Base-by-base conservation (phyloP, 176 grass and related monocot genomes). In the Hordeum vulgare region DNA sequence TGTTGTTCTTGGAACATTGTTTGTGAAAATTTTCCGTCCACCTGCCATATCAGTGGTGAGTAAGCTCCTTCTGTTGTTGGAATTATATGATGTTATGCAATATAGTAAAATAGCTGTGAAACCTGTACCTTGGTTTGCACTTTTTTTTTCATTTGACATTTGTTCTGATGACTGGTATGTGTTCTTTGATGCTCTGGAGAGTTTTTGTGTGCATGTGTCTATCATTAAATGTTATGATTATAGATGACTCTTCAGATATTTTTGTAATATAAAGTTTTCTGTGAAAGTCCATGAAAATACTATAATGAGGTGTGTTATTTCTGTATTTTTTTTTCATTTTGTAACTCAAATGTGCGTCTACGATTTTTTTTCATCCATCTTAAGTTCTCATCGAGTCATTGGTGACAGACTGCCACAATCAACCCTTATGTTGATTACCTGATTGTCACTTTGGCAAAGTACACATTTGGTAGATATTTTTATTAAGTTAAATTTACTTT, bases 1-100 rank as follows among this genome's bases (percentile, higher is more conserved):
- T 77, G 90, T 98, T 77, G 85, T 98, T 74, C 71, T 95, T 69
- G 95, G 95, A 80, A 98, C 92, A 66, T 45, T 88, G 76, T 84
- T 95, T 85, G 88, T 98, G 66, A 98, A 98, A 91, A 61, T 98
- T 88, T 98, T 98, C 85, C 92, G 40, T 89, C 92, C 92, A 80
- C 21, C 82, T 85, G 85, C 89, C 77, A 98, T 98, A 74, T 91
- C 95, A 88, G 92, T 98, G 88, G 95, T 98, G 64, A 93, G 84
- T 88, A 49, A 78, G 20, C 70, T 84, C 75, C 72, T 81, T 71
- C 80, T n/a, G 35, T 59, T 85, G 56, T 65, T 74, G 28, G 31
- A 57, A 35, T 31, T 47, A 36, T 69, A 21, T 41, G 31, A 47
- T 75, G 12, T n/a, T 63, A 74, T 57, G 29, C 20, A 66, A 44